These are phyloP conservation scores for Zygotorulaspora sp. DNA, from an alignment of 805 yeast species.

Conservation along the genomic window DNA sequence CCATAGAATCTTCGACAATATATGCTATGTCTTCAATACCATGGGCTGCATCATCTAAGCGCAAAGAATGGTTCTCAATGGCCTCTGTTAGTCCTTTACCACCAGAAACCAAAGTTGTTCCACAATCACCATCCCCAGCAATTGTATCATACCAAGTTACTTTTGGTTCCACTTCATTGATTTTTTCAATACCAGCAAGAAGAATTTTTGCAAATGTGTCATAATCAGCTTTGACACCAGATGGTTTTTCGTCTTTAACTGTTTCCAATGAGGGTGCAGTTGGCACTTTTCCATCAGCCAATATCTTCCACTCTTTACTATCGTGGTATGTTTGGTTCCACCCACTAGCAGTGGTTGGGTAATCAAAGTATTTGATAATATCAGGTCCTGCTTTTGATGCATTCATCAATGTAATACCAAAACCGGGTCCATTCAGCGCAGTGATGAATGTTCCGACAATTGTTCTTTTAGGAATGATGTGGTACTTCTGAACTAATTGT, in stretches of 20 bases:
- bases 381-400: slow-evolving; percentile 44
- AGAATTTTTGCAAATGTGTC: slow-evolving; percentile 17
- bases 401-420: slow-evolving; percentile 71
- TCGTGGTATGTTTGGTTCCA: slow-evolving; percentile 63
- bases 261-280: slow-evolving; percentile 27
- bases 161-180: slow-evolving; percentile 40
- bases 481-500: slow-evolving; percentile 46
- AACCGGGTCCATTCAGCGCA: slow-evolving; percentile 82
- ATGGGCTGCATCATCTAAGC: slow-evolving; percentile 37
- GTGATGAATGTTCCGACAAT: slow-evolving; percentile 74
- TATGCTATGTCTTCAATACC: slow-evolving; percentile 64
- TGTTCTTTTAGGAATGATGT: slow-evolving; percentile 56
- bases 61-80: slow-evolving; percentile 13
- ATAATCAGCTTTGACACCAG: slow-evolving; percentile 27
- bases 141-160: slow-evolving; percentile 75
- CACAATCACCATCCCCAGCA: slow-evolving; percentile 92
- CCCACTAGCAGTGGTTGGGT: slow-evolving; percentile 38
- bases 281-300: slow-evolving; percentile 19
- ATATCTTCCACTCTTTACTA: slow-evolving; percentile 66
- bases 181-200: slow-evolving; percentile 16
- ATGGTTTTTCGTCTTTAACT: slow-evolving; percentile 20
- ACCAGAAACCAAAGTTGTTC: slow-evolving; percentile 74
- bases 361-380: slow-evolving; percentile 29
- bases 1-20: slow-evolving; percentile 78
- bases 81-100: slow-evolving; percentile 16